phyloP scores from a whole-genome alignment of 202 grass and related monocot genomes.

The Carex sylvatica region DNA sequence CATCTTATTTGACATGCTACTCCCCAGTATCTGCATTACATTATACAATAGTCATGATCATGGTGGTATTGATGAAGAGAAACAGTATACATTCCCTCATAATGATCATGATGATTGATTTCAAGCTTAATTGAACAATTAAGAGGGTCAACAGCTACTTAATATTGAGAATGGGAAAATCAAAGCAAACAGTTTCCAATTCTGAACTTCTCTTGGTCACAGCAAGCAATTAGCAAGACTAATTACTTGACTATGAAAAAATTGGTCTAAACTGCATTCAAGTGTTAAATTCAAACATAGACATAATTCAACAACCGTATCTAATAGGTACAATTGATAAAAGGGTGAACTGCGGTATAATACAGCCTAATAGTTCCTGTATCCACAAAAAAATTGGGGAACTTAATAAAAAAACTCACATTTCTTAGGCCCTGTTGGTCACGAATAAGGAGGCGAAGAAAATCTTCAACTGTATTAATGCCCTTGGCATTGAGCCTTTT shows the following conservation, averaged over 20 bases:
- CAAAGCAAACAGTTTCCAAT: background rate
- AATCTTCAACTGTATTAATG: constrained; percentile 87
- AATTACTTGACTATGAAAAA: background rate
- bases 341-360: background rate
- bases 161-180: background rate
- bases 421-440: constrained; percentile 73
- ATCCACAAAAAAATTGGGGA: background rate
- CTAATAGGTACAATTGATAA: background rate
- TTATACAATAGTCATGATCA: constrained; percentile 8
- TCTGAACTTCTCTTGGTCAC: background rate
- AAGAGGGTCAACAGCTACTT: background rate
- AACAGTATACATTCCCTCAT: background rate
- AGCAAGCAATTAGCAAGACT: background rate
- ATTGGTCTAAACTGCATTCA: background rate
- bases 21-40: constrained; percentile 68
- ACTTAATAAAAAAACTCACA: constrained; percentile 50
- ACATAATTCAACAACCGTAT: background rate
- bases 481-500: constrained; percentile 66
- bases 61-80: background rate
- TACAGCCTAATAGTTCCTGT: background rate
- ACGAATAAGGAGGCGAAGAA: constrained; percentile 76
- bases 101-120: background rate
- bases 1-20: constrained; percentile 90
- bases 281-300: background rate
- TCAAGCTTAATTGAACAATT: background rate